Evolutionary conservation across 371 early-diverging fungal genomes (phyloP).

Genomic region (Saksenaea vasiformis): DNA sequence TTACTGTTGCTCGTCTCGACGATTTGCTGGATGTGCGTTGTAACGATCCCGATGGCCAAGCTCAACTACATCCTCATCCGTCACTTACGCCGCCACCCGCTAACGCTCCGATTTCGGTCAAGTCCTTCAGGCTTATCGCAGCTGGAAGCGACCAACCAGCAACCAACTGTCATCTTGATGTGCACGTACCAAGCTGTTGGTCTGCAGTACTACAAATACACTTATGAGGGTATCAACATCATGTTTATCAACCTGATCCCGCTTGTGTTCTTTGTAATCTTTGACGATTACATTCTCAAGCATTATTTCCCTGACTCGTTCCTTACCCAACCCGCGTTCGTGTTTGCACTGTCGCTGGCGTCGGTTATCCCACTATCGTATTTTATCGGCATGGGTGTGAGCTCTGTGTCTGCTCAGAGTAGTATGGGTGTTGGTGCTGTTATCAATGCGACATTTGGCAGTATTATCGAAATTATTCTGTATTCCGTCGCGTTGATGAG

Average conservation of each 20-base stretch:
- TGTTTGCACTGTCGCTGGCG: conserved; percentile 78
- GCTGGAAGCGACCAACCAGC: conserved; percentile 24
- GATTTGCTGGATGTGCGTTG: conserved; percentile 83
- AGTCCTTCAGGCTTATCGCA: conserved; percentile 38
- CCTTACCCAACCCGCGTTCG: conserved; percentile 64
- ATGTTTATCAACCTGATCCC: conserved; percentile 91
- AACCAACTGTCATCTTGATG: conserved; percentile 64
- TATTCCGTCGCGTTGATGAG: conserved; percentile 88
- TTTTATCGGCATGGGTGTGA: conserved; percentile 96
- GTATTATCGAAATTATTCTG: conserved; percentile 92
- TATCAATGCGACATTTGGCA: conserved; percentile 96
- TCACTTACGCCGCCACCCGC: conserved; percentile 78
- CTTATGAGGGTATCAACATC: conserved; percentile 95
- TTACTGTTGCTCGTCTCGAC: conserved; percentile 73
- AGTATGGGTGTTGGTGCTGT: conserved; percentile 92
- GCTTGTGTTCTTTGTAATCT: conserved; percentile 75
- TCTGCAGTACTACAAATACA: conserved; percentile 89
- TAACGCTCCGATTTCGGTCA: conserved; percentile 72
- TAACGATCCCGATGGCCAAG: conserved; percentile 94
- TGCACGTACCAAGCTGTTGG: conserved; percentile 83
- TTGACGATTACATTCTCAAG: conserved; percentile 81
- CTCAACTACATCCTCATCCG: conserved; percentile 74
- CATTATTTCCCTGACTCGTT: conserved; percentile 48
- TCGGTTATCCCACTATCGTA: conserved; percentile 93
- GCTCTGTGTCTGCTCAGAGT: conserved; percentile 95